A percentile compares a stretch with the other conserved stretches of the same genome.
Evolutionary conservation across 2,329 filamentous ascomycete species (phyloP).

Genomic region (Lasiodiplodia sp.): DNA sequence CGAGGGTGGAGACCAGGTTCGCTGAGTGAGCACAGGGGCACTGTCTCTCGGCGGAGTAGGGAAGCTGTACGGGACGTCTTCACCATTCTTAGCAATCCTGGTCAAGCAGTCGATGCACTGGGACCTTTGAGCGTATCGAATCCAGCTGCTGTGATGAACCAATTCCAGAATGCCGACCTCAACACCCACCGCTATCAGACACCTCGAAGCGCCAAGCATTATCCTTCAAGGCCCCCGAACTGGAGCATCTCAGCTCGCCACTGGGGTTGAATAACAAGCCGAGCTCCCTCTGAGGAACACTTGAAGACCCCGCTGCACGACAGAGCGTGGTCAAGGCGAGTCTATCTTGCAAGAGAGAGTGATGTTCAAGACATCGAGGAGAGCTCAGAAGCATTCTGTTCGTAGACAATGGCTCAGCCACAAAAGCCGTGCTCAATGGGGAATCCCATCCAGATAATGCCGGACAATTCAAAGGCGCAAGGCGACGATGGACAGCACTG

Average conservation of each 20-base stretch:
- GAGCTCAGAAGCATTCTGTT: slow-evolving; percentile 49
- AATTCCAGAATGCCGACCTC: slow-evolving; percentile 20
- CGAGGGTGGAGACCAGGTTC: slow-evolving; percentile 54
- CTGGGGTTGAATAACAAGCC: slow-evolving; percentile 36
- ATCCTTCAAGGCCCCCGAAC: slow-evolving; percentile 38
- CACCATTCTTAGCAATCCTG: slow-evolving; percentile 35
- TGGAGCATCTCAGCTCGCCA: slow-evolving; percentile 50
- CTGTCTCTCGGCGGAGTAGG: slow-evolving; percentile 47
- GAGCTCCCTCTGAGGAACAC: slow-evolving; percentile 47
- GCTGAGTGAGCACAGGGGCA: slow-evolving; percentile 16
- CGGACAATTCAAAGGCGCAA: slow-evolving; percentile 28
- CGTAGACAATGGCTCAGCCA: slow-evolving; percentile 48
- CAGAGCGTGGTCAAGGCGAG: slow-evolving; percentile 64
- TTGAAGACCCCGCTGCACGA: slow-evolving; percentile 63
- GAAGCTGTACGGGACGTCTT: slow-evolving; percentile 60
- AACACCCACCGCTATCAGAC: slow-evolving; percentile 15
- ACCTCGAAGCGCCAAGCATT: slow-evolving; percentile 15
- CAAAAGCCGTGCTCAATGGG: slow-evolving; percentile 48
- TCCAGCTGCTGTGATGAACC: slow-evolving; percentile 35
- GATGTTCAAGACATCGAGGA: slow-evolving; percentile 38
- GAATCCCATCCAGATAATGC: neutral
- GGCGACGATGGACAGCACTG: slow-evolving; percentile 37
- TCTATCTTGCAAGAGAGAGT: slow-evolving; percentile 51
- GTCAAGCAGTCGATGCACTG: slow-evolving; percentile 25
- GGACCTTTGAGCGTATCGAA: slow-evolving; percentile 37